Evolutionary conservation across 495 filamentous ascomycete genomes (phyloP).

Genomic region (Ramalina intermedia): DNA sequence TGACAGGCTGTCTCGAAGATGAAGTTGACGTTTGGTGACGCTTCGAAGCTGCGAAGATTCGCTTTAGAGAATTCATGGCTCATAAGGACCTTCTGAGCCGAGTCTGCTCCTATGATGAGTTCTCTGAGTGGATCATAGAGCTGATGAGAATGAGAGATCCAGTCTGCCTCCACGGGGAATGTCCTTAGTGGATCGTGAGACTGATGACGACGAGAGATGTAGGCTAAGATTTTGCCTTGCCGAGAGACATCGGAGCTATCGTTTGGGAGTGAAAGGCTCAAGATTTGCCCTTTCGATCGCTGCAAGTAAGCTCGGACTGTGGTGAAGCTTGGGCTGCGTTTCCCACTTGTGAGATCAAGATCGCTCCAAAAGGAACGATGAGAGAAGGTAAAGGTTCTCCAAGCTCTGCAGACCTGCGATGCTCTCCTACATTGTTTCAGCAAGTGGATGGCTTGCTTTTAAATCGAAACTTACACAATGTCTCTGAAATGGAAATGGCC

Average conservation of each 20-base stretch:
- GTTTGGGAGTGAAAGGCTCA: conserved; percentile 22
- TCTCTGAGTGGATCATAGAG: neutral
- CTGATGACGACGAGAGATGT: neutral
- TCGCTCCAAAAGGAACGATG: conserved; percentile 33
- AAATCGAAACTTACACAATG: conserved; percentile 29
- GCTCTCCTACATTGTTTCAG: conserved; percentile 22
- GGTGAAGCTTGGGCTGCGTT: conserved; percentile 22
- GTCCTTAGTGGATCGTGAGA: neutral
- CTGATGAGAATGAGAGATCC: neutral
- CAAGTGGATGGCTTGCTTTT: neutral
- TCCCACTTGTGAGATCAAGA: conserved; percentile 34
- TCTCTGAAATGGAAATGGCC: conserved; percentile 31
- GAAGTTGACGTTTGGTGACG: too few species aligned
- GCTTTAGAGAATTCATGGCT: too few species aligned
- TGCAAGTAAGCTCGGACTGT: conserved; percentile 32
- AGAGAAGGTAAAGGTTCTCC: conserved; percentile 32
- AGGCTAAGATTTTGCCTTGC: too few species aligned
- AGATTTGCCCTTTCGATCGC: conserved; percentile 25
- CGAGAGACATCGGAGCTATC: too few species aligned
- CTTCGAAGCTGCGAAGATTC: too few species aligned
- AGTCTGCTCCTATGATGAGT: neutral
- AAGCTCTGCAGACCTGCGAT: conserved; percentile 38
- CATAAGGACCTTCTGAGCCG: neutral
- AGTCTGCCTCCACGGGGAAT: too few species aligned
- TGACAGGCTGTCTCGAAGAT: too few species aligned